Base-by-base conservation (phyloP, 2,329 filamentous ascomycete genomes). In the Colletotrichum sansevieriae region DNA sequence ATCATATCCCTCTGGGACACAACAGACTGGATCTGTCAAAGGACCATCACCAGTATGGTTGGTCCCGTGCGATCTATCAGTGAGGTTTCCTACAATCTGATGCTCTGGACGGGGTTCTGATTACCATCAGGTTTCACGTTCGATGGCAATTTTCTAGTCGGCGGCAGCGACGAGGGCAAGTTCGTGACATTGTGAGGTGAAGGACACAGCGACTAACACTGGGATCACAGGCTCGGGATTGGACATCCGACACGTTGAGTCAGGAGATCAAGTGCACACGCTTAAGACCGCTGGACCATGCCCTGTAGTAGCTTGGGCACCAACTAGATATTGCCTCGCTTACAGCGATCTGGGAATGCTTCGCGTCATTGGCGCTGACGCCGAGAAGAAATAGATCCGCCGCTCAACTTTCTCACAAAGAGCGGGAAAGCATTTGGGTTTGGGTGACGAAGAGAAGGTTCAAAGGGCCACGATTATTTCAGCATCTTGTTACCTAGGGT, bases 1-100 rank as follows among this genome's bases (percentile, higher is more conserved):
- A 86, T 93, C 58, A 91, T 95, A 72, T 85, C 90, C 5, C 82
- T 95, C 3, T 95, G 92, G 90, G 92, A 95, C 74, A 94, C 92
- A 3, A 85, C 85, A 46, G 90, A 92, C 72, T 94, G 92, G 91
- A 88, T 92, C 64, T 94, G 92, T 75, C 87, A 90, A 74, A 86
- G 90, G 69, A 93, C 91, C 1, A 83, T 94, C 47, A 89, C 89
- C 41, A 85, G 87, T 73, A 91, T 93, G 82, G 84, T 86, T 10
- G 91, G 91, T 1, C 88, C 91, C 3, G 89, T 95, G 33, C 86
- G 88, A 74, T 92, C 88, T 75, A 84, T 95, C 65, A 89, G 87
- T 89, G 78, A 70, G 85, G 81, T 55, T 11, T 4, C 29, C 15
- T 33, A 12, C 22, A 52, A 7, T n/a, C 5, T 35, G 11, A 10